Percentiles rank a stretch among this genome's conserved stretches.
Evolutionary conservation across 176 grass and related monocot genomes (phyloP).

Genomic region (Oryza officinalis): DNA sequence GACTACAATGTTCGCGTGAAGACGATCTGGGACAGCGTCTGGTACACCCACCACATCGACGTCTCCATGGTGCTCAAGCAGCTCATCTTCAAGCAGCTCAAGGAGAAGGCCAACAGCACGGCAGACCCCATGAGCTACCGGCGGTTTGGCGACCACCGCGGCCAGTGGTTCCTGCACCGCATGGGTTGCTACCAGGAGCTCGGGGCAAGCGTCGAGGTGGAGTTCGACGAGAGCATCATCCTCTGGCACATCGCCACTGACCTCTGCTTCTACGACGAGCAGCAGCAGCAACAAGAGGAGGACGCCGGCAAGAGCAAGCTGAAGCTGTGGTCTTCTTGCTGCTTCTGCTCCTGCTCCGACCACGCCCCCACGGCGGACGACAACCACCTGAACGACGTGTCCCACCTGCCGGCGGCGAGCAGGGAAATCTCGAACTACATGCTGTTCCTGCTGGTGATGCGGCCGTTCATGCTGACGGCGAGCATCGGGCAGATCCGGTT

Average conservation of each 20-base stretch:
- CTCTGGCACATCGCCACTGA: not conserved
- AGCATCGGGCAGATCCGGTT: no score
- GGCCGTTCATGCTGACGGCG: no score
- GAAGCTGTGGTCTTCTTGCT: not conserved
- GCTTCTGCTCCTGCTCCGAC: not conserved
- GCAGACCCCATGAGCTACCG: not conserved
- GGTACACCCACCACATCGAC: not conserved
- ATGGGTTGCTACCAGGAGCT: not conserved
- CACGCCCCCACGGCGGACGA: not conserved
- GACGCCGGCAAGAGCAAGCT: not conserved
- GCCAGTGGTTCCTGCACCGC: not conserved
- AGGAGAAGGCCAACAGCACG: not conserved
- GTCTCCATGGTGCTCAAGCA: not conserved
- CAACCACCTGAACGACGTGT: not conserved
- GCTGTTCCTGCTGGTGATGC: no score
- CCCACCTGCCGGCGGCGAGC: not conserved
- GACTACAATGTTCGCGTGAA: not conserved
- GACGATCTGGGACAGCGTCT: not conserved
- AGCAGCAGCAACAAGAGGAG: no score
- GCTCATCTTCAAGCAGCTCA: not conserved
- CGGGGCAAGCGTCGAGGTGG: not conserved
- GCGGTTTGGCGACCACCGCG: not conserved
- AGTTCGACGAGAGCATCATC: not conserved
- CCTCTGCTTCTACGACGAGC: not conserved
- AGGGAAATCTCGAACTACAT: no score